phyloP scores from a whole-genome alignment of 1,284 basidiomycete genomes.

The Phellopilus nigrolimitatus region DNA sequence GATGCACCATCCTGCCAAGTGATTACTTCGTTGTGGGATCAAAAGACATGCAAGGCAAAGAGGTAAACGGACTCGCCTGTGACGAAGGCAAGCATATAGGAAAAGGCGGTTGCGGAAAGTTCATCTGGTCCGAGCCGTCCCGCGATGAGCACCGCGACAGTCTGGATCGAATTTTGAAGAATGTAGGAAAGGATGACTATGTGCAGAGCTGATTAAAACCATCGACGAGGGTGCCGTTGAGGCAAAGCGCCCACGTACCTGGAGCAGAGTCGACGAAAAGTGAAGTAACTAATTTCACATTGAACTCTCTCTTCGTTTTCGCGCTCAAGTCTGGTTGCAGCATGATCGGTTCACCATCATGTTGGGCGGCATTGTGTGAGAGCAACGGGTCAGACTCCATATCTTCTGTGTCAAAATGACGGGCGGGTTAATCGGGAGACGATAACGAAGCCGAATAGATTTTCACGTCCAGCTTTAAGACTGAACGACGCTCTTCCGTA shows the following conservation, averaged over 20 bases:
- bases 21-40: slow-evolving; percentile 22
- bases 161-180: slow-evolving; percentile 70
- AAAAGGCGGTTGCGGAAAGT: slow-evolving; percentile 65
- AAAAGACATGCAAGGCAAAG: slow-evolving; percentile 2
- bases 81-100: slow-evolving; percentile 72
- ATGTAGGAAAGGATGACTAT: slow-evolving; percentile 61
- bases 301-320: slow-evolving; percentile 6
- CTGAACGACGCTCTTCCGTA: background rate
- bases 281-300: slow-evolving; percentile 40
- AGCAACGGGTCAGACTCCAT: slow-evolving; percentile 17
- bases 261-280: slow-evolving; percentile 53
- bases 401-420: background rate
- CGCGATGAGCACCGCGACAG: slow-evolving; percentile 54
- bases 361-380: background rate
- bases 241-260: slow-evolving; percentile 32
- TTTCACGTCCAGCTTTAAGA: no score
- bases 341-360: background rate
- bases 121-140: slow-evolving; percentile 65
- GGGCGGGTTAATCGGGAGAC: background rate
- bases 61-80: slow-evolving; percentile 59
- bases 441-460: background rate
- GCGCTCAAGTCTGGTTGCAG: background rate
- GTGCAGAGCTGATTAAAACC: background rate
- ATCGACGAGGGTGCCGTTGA: background rate
- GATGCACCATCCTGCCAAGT: slow-evolving; percentile 58